Evolutionary conservation across 495 filamentous ascomycete species (phyloP).

Genomic region (Penicillium bovifimosum): DNA sequence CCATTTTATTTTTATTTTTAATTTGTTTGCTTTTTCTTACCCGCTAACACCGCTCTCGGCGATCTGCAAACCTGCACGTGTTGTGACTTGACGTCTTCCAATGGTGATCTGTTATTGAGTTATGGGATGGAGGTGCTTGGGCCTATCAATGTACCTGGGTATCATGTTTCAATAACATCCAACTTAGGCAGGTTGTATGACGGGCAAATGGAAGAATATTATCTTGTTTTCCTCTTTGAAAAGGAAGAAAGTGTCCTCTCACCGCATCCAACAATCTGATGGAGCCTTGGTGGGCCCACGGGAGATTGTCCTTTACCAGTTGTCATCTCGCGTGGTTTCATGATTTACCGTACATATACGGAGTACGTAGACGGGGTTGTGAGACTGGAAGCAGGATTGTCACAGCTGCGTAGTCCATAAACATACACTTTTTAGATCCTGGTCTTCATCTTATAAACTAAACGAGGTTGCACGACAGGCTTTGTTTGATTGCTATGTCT

Average conservation of each 20-base stretch:
- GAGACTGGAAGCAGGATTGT: neutral
- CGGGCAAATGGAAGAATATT: too few relatives aligned
- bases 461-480: conserved; percentile 1
- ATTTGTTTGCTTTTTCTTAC: conserved; percentile 6
- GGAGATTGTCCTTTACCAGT: conserved; percentile 30
- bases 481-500: neutral
- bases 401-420: neutral
- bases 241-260: conserved; percentile 9
- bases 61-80: conserved; percentile 34
- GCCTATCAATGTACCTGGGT: neutral
- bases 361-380: neutral
- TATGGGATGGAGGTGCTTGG: neutral
- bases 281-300: conserved; percentile 26
- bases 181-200: neutral
- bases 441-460: neutral
- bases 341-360: conserved; percentile 8
- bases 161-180: neutral
- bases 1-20: conserved; percentile 2
- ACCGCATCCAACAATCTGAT: conserved; percentile 27
- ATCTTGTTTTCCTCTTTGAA: neutral
- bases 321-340: conserved; percentile 31
- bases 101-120: conserved; percentile 10
- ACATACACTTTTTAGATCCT: neutral
- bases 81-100: conserved; percentile 12
- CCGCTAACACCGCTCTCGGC: conserved; percentile 3